Conservation (phyloP, 768 basidiomycete genomes). For the Amanita pseudoporphyria region DNA sequence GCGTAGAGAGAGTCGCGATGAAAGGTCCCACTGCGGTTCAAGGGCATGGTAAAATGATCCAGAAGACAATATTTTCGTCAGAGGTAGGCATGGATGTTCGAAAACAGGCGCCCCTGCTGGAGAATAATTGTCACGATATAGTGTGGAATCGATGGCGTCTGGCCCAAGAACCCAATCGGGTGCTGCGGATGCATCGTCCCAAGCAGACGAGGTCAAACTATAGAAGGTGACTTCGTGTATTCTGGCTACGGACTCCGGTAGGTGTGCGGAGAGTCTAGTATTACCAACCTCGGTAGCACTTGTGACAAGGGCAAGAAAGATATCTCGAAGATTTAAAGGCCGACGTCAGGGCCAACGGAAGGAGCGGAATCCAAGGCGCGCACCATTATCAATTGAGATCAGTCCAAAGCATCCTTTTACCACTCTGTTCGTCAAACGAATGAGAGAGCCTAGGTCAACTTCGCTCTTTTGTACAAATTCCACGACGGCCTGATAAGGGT, state of each 20-base stretch:
- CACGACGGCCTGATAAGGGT: constrained; percentile 62
- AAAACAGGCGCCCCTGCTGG: constrained; percentile 43
- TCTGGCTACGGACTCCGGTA: constrained; percentile 62
- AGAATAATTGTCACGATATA: constrained; percentile 38
- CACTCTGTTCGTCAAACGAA: constrained; percentile 59
- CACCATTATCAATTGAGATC: constrained; percentile 64
- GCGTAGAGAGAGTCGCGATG: constrained; percentile 68
- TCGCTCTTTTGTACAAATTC: constrained; percentile 74
- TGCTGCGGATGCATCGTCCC: constrained; percentile 63
- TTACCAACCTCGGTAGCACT: constrained; percentile 70
- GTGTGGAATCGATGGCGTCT: constrained; percentile 41
- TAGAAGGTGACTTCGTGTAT: constrained; percentile 89
- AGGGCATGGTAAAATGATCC: constrained; percentile 92
- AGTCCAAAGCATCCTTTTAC: constrained; percentile 82
- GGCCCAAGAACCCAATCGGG: constrained; percentile 46
- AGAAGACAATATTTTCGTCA: constrained; percentile 85
- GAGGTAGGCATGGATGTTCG: constrained; percentile 85
- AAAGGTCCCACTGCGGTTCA: constrained; percentile 82
- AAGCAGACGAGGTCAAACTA: constrained; percentile 72
- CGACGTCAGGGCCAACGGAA: not conserved
- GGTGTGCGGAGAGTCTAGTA: constrained; percentile 46
- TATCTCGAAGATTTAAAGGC: constrained; percentile 34
- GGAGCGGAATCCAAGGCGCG: constrained; percentile 14
- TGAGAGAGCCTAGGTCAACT: constrained; percentile 54
- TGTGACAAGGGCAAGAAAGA: constrained; percentile 79